These are phyloP conservation scores for Beta macrorhiza DNA, from an alignment of 179 eudicot species.

Conservation along the genomic window DNA sequence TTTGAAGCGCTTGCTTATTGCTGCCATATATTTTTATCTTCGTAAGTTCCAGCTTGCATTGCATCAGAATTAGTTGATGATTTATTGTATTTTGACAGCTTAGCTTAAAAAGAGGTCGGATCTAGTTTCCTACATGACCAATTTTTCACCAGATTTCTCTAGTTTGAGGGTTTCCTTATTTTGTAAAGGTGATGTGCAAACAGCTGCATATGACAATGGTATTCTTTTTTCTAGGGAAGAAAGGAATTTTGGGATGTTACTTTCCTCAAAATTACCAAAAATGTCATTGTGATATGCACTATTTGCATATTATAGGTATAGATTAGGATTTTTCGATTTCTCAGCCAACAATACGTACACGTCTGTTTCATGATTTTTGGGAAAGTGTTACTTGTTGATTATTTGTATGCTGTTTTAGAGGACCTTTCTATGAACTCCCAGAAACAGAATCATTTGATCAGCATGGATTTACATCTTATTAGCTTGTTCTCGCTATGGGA, in stretches of 20 bases:
- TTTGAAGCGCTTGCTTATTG: background rate
- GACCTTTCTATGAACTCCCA: background rate
- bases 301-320: too few relatives aligned
- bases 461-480: background rate
- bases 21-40: conserved; percentile 1
- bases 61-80: conserved; percentile 9
- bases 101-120: conserved; percentile 16
- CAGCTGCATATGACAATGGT: too few relatives aligned
- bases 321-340: background rate
- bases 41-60: conserved; percentile 37
- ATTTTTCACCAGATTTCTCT: conserved; percentile 16
- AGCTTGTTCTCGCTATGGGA: background rate
- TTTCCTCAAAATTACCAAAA: too few relatives aligned
- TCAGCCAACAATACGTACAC: background rate
- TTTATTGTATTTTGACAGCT: conserved; percentile 27
- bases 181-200: too few relatives aligned
- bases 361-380: conserved; percentile 8
- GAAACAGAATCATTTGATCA: conserved; percentile 6
- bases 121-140: conserved; percentile 14
- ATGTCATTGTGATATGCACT: too few relatives aligned
- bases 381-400: background rate
- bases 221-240: too few relatives aligned
- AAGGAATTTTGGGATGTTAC: too few relatives aligned
- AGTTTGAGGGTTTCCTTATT: too few relatives aligned
- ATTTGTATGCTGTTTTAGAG: background rate